Base-by-base conservation (phyloP, 2,329 filamentous ascomycete species). In the Annulohypoxylon truncatum region DNA sequence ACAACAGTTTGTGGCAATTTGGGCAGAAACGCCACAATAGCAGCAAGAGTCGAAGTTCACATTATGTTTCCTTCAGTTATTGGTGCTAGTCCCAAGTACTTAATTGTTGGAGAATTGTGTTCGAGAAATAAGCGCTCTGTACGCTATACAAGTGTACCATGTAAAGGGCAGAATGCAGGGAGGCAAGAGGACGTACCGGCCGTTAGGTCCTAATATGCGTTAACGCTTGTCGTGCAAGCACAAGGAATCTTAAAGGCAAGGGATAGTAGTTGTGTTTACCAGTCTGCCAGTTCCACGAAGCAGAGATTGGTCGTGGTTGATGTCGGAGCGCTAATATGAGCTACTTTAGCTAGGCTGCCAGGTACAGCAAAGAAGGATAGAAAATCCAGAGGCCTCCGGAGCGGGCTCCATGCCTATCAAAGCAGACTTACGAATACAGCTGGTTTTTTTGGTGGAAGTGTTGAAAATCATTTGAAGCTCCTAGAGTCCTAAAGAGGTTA, bases 201-300 rank as follows among this genome's bases (percentile, higher is more conserved):
- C n/a, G 24, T 24, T 42, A 42, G 42, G 42, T n/a, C 22, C 42
- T 46, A 46, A 26, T 42, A 13, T 10, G 22, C 33, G 15, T 18
- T 26, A 15, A 29, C 55, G 40, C 35, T 67, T 18, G 56, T 59
- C 63, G 64, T 60, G 60, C 46, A 50, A 56, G 54, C 42, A 59
- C 33, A 63, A 33, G 28, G 28, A 48, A 29, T 20, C 44, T 26
- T 44, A 18, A 35, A 58, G 7, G 42, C 15, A 61, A 53, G 51
- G 28, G 44, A 33, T 40, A n/a, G 26, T 26, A n/a, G n/a, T 15
- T 64, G 29, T 48, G 22, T 15, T 26, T 51, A 50, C 15, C 50
- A 29, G n/a, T n/a, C n/a, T n/a, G n/a, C n/a, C 18, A 15, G 40
- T 44, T 13, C 42, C 18, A 28, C 29, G 22, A 48, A 44, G 38